A percentile compares a stretch with the other conserved stretches of the same genome.
Evolutionary conservation across 2,329 filamentous ascomycete species (phyloP).

Genomic region (Sarocladium strictum): DNA sequence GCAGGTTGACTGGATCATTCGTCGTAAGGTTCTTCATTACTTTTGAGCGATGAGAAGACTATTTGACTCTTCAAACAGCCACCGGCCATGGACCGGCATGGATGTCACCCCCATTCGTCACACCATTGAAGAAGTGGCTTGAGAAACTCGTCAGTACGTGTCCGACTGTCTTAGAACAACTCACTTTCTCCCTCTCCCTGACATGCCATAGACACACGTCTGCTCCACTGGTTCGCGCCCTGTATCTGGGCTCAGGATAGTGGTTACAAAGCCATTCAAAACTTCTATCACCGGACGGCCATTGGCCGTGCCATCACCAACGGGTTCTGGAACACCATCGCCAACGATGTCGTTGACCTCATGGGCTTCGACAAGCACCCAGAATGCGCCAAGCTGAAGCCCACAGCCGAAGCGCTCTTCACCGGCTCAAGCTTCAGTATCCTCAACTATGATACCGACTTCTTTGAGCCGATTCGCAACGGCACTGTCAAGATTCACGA

Average conservation of each 20-base stretch:
- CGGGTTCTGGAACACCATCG: constrained; percentile 52
- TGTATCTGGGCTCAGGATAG: constrained; percentile 65
- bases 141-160: constrained; percentile 58
- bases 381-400: constrained; percentile 46
- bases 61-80: constrained; percentile 16
- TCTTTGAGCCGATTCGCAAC: constrained; percentile 48
- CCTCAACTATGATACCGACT: constrained; percentile 51
- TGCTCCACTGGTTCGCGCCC: constrained; percentile 69
- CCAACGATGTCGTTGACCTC: constrained; percentile 45
- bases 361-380: constrained; percentile 51
- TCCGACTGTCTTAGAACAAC: too few species aligned
- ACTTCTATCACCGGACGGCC: constrained; percentile 51
- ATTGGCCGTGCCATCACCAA: constrained; percentile 50
- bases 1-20: constrained; percentile 55
- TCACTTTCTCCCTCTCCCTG: constrained; percentile 35
- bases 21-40: constrained; percentile 28
- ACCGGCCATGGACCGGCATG: constrained; percentile 53
- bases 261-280: constrained; percentile 48
- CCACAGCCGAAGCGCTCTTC: constrained; percentile 46
- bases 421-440: constrained; percentile 51
- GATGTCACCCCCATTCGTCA: constrained; percentile 56
- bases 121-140: constrained; percentile 60
- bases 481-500: constrained; percentile 49
- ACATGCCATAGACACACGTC: constrained; percentile 42
- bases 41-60: background rate